Conservation (phyloP, 1,284 basidiomycete species). For the Ustilago loliicola region DNA sequence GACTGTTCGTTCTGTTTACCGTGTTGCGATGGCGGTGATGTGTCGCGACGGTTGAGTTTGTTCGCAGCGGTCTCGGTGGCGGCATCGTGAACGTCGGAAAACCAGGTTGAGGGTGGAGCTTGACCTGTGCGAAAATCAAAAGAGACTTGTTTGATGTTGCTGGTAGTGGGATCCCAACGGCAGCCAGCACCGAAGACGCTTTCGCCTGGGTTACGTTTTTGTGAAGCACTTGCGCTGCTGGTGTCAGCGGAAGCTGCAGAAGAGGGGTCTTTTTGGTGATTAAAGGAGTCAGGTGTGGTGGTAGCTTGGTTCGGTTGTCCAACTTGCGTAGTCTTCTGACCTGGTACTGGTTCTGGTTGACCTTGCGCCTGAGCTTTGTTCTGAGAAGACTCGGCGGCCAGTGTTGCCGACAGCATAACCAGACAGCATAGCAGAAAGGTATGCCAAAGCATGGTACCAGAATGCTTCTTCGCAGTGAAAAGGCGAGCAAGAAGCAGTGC, state of each 20-base stretch:
- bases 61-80: neutral
- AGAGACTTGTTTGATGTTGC: conserved; percentile 42
- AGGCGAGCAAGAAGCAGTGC: neutral
- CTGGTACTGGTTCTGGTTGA: neutral
- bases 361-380: neutral
- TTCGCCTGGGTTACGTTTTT: neutral
- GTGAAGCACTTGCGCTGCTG: neutral
- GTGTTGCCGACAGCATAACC: neutral
- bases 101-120: conserved; percentile 45
- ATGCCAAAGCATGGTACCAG: conserved; percentile 1
- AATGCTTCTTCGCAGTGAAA: neutral
- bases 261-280: neutral
- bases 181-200: conserved; percentile 48
- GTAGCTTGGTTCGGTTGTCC: neutral
- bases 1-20: too few relatives aligned
- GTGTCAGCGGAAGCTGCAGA: neutral
- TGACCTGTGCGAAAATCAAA: conserved; percentile 39
- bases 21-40: neutral
- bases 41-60: neutral
- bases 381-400: neutral
- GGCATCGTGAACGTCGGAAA: conserved; percentile 19
- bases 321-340: neutral
- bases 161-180: conserved; percentile 44
- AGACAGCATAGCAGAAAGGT: neutral
- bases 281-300: neutral